Evolutionary conservation across 805 yeast genomes (phyloP).

Genomic region (Wickerhamomyces ciferrii): DNA sequence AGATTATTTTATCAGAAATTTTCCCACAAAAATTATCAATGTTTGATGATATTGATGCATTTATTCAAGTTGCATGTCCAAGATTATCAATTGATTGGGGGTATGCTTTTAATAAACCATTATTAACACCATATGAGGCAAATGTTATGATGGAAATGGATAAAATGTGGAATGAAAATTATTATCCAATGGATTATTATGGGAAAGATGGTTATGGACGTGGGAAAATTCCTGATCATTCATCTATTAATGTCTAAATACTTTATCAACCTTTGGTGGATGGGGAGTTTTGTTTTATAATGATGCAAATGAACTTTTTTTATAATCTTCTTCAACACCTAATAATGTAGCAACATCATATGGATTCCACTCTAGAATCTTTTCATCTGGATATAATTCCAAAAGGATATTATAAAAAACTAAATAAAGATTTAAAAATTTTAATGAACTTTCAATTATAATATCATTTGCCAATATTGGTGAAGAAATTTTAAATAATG

Average conservation of each 20-base stretch:
- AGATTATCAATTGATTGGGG: constrained; percentile 98
- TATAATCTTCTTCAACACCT: constrained; percentile 49
- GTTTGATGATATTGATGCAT: constrained; percentile 91
- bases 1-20: constrained; percentile 84
- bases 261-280: no score
- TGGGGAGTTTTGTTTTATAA: no score
- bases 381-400: constrained; percentile 28
- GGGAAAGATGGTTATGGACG: constrained; percentile 88
- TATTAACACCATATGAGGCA: constrained; percentile 93
- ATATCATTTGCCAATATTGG: constrained; percentile 58
- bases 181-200: constrained; percentile 96
- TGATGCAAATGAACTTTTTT: not conserved
- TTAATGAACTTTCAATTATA: constrained; percentile 40
- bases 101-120: constrained; percentile 88
- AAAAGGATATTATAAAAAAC: constrained; percentile 29
- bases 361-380: constrained; percentile 46
- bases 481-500: constrained; percentile 54
- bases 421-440: constrained; percentile 38
- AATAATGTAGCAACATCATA: constrained; percentile 60
- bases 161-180: constrained; percentile 51
- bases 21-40: constrained; percentile 89
- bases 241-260: constrained; percentile 14
- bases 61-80: constrained; percentile 97
- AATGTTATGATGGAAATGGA: constrained; percentile 83
- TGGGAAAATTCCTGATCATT: constrained; percentile 60